phyloP scores from a whole-genome alignment of 495 filamentous ascomycete species.

The Penicillium dipodomyicola region DNA sequence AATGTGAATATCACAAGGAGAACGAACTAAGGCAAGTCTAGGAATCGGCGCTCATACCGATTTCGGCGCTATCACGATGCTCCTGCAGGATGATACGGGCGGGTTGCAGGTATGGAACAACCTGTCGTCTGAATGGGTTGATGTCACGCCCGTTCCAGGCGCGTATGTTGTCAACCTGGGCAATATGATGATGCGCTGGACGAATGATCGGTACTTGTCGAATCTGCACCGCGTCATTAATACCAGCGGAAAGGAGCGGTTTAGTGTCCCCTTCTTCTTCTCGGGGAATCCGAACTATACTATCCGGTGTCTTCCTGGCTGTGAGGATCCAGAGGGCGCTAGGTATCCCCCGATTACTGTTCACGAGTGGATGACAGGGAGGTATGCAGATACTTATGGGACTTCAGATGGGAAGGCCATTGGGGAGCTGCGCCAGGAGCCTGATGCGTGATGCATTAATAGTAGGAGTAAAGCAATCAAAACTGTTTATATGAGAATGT shows the following conservation, averaged over 20 bases:
- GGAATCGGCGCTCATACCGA: conserved; percentile 54
- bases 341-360: conserved; percentile 30
- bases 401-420: conserved; percentile 4
- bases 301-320: conserved; percentile 25
- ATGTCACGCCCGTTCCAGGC: conserved; percentile 35
- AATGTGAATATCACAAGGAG: too few species aligned
- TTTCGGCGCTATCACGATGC: conserved; percentile 48
- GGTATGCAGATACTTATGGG: conserved; percentile 30
- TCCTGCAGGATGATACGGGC: conserved; percentile 39
- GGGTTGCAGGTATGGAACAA: conserved; percentile 47
- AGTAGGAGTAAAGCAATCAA: not conserved
- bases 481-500: not conserved
- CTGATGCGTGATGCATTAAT: not conserved
- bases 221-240: conserved; percentile 36
- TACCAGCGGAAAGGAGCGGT: conserved; percentile 24
- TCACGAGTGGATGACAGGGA: conserved; percentile 24
- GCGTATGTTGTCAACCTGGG: conserved; percentile 51
- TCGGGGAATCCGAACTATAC: conserved; percentile 25
- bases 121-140: conserved; percentile 23
- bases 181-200: conserved; percentile 40
- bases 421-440: conserved; percentile 6
- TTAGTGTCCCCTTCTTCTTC: conserved; percentile 34
- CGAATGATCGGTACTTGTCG: conserved; percentile 29
- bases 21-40: not conserved
- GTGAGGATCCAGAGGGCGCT: conserved; percentile 12